Conservation (phyloP, 164 flowering plant genomes). For the Kalanchoe fedtschenkoi region DNA sequence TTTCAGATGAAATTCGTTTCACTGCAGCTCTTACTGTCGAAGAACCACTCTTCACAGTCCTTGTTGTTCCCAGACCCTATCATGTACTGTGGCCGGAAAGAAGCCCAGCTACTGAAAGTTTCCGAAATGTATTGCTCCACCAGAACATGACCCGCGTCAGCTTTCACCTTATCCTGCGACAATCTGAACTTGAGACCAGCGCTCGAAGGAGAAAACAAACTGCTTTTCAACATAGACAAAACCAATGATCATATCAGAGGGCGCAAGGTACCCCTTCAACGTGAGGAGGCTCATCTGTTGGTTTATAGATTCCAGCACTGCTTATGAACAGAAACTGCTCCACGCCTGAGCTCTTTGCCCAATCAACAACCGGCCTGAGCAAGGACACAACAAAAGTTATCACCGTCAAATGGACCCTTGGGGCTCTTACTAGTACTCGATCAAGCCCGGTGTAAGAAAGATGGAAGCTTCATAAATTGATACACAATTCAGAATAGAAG, state of each 20-base stretch:
- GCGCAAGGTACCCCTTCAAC: constrained; percentile 76
- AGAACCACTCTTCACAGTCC: constrained; percentile 99
- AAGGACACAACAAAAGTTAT: constrained; percentile 10
- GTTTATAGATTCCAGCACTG: constrained; percentile 95
- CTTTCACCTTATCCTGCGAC: constrained; percentile 73
- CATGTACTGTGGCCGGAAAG: constrained; percentile 98
- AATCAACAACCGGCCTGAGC: constrained; percentile 81
- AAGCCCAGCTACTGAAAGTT: constrained; percentile 57
- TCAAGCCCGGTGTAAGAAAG: too few relatives aligned
- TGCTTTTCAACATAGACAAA: too few relatives aligned
- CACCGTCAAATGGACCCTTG: neutral
- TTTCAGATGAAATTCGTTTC: neutral
- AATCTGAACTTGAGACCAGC: constrained; percentile 4
- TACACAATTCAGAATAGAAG: too few relatives aligned
- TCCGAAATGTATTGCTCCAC: constrained; percentile 79
- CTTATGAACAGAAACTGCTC: constrained; percentile 86
- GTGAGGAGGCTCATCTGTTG: constrained; percentile 93
- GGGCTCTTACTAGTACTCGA: neutral
- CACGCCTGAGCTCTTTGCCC: constrained; percentile 82
- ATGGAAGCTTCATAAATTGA: too few relatives aligned
- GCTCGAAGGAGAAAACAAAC: neutral
- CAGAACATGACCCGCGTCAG: constrained; percentile 80
- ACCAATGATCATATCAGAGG: neutral
- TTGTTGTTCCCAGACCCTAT: constrained; percentile 97
- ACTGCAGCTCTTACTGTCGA: constrained; percentile 59